A percentile compares a stretch with the other conserved stretches of the same genome.
Evolutionary conservation across 176 grass and related monocot species (phyloP).

Genomic region (Triticum aestivum): IWGSC_CS_RefSeq_v2.1 NC_057803.1:51128186-51128685

Average conservation of each 20-base stretch:
- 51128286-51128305: neutral
- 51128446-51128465: slow-evolving; percentile 5
- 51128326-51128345: neutral
- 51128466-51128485: neutral
- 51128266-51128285: slow-evolving; percentile 26
- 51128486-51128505: neutral
- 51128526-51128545: neutral
- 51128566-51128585: neutral
- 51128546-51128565: neutral
- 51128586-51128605: neutral
- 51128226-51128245: slow-evolving; percentile 30
- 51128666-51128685: slow-evolving; percentile 13
- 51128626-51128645: neutral
- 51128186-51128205: slow-evolving; percentile 31
- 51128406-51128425: neutral
- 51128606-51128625: neutral
- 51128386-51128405: slow-evolving; percentile 3
- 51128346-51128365: slow-evolving; percentile 1
- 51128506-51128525: neutral
- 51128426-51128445: neutral
- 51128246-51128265: neutral
- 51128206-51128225: slow-evolving; percentile 46
- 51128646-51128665: neutral
- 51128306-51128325: neutral
- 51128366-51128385: slow-evolving; percentile 20